Evolutionary conservation across 1,284 basidiomycete genomes (phyloP).

Genomic region (Malassezia pachydermatis): DNA sequence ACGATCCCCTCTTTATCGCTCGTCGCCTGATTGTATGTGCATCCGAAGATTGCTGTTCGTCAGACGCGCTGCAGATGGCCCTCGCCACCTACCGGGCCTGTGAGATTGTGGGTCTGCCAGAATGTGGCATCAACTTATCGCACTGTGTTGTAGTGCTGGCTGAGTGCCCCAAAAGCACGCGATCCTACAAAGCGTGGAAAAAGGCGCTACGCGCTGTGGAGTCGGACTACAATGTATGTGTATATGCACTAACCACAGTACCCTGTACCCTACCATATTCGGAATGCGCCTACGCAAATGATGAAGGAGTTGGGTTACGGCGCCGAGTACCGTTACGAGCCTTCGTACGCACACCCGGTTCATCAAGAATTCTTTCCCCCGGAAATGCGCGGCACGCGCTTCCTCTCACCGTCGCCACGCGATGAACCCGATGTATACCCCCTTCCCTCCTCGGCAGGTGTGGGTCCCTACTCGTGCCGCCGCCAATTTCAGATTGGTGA

Average conservation of each 20-base stretch:
- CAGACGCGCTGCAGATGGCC: slow-evolving; percentile 52
- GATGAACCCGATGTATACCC: neutral
- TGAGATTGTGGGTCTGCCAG: slow-evolving; percentile 67
- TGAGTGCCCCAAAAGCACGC: slow-evolving; percentile 71
- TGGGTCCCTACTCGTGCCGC: slow-evolving; percentile 35
- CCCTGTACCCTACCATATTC: slow-evolving; percentile 64
- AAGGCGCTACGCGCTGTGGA: slow-evolving; percentile 32
- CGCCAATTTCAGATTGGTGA: slow-evolving; percentile 34
- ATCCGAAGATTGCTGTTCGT: slow-evolving; percentile 74
- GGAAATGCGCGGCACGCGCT: slow-evolving; percentile 49
- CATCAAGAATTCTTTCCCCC: slow-evolving; percentile 52
- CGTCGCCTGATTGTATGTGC: slow-evolving; percentile 71
- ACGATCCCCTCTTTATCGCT: slow-evolving; percentile 76
- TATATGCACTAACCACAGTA: slow-evolving; percentile 25
- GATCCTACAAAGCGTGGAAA: slow-evolving; percentile 49
- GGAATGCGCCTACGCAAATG: slow-evolving; percentile 75
- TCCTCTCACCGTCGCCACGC: slow-evolving; percentile 54
- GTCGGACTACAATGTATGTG: slow-evolving; percentile 45
- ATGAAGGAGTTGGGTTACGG: slow-evolving; percentile 71
- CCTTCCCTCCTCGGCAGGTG: slow-evolving; percentile 16
- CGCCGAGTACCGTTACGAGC: slow-evolving; percentile 58
- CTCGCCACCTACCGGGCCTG: slow-evolving; percentile 31
- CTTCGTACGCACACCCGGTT: slow-evolving; percentile 58
- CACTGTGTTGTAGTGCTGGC: slow-evolving; percentile 72
- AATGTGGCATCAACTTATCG: slow-evolving; percentile 53